Percentiles rank a stretch among this genome's conserved stretches.
Evolutionary conservation across 192 early-diverging fungal genomes (phyloP).

Genomic region (Chytriomyces hyalinus): DNA sequence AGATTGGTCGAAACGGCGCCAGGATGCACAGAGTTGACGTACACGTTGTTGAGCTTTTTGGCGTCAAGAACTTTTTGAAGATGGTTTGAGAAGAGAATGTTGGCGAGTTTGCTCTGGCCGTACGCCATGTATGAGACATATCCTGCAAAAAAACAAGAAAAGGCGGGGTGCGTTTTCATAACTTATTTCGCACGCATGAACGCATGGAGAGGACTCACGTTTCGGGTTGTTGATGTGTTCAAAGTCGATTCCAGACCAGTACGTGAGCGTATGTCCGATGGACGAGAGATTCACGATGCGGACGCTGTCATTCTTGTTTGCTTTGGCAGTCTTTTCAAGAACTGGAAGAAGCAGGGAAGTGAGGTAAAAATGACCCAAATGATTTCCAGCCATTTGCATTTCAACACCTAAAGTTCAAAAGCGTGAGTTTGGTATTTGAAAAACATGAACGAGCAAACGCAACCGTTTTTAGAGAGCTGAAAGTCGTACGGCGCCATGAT

Average conservation of each 20-base stretch:
- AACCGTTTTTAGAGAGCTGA: conserved; percentile 31
- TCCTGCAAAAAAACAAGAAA: conserved; percentile 5
- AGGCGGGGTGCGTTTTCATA: neutral
- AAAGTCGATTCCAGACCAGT: conserved; percentile 50
- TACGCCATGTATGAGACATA: conserved; percentile 46
- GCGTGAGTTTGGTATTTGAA: neutral
- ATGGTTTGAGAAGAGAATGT: conserved; percentile 55
- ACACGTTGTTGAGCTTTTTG: conserved; percentile 29
- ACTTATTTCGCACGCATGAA: neutral
- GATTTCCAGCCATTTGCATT: conserved; percentile 28
- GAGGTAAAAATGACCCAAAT: conserved; percentile 43
- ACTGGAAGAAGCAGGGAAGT: conserved; percentile 44
- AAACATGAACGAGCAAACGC: conserved; percentile 20
- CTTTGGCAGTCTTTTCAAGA: conserved; percentile 13
- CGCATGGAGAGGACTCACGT: neutral
- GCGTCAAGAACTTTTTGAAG: conserved; percentile 48
- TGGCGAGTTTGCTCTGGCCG: conserved; percentile 62
- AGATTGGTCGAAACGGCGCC: conserved; percentile 39
- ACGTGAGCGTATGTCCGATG: conserved; percentile 36
- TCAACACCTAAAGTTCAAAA: neutral
- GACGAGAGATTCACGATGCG: conserved; percentile 54
- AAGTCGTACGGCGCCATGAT: conserved; percentile 62
- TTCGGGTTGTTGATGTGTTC: conserved; percentile 38
- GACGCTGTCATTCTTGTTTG: neutral
- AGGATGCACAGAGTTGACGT: conserved; percentile 51